Evolutionary conservation across 2,329 filamentous ascomycete species (phyloP).

Genomic region (Exophiala lecanii-corni): DNA sequence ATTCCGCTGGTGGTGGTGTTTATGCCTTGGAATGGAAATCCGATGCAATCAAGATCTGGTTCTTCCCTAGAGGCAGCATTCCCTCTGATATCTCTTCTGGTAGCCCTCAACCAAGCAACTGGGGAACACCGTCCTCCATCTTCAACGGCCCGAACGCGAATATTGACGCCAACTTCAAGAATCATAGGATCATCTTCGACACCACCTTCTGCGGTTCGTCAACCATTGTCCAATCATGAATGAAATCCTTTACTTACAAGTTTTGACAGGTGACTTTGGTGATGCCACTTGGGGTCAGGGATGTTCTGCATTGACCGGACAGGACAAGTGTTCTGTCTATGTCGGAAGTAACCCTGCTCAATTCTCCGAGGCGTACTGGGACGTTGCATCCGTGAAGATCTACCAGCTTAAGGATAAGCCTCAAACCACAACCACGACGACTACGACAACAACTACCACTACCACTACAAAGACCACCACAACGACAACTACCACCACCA

Average conservation of each 20-base stretch:
- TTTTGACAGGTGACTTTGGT: conserved; percentile 46
- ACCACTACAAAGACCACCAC: conserved; percentile 14
- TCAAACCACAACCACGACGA: conserved; percentile 5
- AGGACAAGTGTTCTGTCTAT: conserved; percentile 62
- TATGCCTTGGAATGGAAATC: conserved; percentile 75
- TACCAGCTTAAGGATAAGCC: conserved; percentile 38
- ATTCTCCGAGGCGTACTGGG: conserved; percentile 70
- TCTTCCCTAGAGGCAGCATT: conserved; percentile 43
- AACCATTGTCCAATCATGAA: no score
- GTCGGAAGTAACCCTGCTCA: conserved; percentile 62
- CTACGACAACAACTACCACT: conserved; percentile 8
- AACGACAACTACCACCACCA: conserved; percentile 7
- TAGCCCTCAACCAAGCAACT: conserved; percentile 36
- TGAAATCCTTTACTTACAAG: not conserved
- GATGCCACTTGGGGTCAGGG: conserved; percentile 49
- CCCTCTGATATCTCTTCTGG: conserved; percentile 44
- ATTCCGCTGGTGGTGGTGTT: conserved; percentile 53
- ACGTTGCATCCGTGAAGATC: conserved; percentile 64
- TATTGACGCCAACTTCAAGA: conserved; percentile 37
- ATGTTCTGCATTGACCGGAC: conserved; percentile 52
- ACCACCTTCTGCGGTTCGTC: conserved; percentile 50
- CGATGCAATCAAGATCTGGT: conserved; percentile 67
- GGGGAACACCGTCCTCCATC: conserved; percentile 44
- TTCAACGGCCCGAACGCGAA: conserved; percentile 36
- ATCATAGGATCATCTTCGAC: conserved; percentile 45